Base-by-base conservation (phyloP, 768 basidiomycete genomes). In the Inosperma sp. region DNA sequence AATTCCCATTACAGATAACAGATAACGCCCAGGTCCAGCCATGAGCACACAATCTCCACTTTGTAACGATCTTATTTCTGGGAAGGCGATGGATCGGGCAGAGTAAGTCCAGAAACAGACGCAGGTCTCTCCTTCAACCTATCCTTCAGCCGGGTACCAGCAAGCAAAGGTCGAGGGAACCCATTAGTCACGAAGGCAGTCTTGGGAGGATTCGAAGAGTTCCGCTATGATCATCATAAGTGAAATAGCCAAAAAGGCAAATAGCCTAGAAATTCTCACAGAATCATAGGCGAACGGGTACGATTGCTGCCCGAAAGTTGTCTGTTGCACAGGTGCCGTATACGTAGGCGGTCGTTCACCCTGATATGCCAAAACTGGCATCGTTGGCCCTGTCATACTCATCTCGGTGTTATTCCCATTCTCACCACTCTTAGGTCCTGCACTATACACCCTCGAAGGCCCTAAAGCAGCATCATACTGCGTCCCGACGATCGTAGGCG, bases 111-210 rank as follows among this genome's bases (percentile, higher is more conserved):
- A 16, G 63, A 63, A 25, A 59, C 48, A 19, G 63, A 65, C n/a
- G 63, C 49, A 37, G 63, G 60, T 47, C 63, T 53, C 47, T 65
- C 63, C 56, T 63, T 65, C 51, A 65, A 54, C 43, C 56, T 59
- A 36, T 65, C 63, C 52, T 65, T 65, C 26, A 65, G 59, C 40
- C 63, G 60, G 42, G 59, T 56, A 29, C 63, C 63, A 22, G 61
- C 60, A 14, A 65, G 53, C n/a, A 61, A 40, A 8, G 63, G 60
- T n/a, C 63, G 49, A 5, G 63, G 63, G 59, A 63, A 65, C n/a
- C 62, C 62, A 31, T 59, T 55, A 48, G 57, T 60, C 22, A 65
- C 59, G 49, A 60, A 65, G 14, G 63, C 63, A 10, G 63, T 63
- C 49, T 60, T 61, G 3, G 62, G 63, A 23, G 58, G 51, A 41